phyloP scores from a whole-genome alignment of 177 flowering plant species.

The Tripterygium wilfordii region DNA sequence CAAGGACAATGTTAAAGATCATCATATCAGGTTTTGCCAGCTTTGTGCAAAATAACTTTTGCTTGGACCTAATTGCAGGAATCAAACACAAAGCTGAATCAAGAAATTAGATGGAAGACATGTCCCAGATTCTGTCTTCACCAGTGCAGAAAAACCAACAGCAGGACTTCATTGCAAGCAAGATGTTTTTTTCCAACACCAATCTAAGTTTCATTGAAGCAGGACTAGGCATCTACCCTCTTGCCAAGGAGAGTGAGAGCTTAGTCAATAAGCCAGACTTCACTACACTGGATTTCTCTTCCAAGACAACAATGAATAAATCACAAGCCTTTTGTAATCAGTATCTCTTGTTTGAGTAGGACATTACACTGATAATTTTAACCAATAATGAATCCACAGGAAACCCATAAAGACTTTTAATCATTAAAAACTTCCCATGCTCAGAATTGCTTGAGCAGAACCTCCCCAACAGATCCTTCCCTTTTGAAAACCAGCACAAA shows the following conservation, averaged over 20 bases:
- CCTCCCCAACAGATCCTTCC: slow-evolving; percentile 25
- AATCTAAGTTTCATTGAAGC: slow-evolving; percentile 56
- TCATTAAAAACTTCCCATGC: slow-evolving; percentile 63
- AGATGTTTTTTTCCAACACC: slow-evolving; percentile 35
- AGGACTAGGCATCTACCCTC: slow-evolving; percentile 63
- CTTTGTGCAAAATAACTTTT: slow-evolving; percentile 17
- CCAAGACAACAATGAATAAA: slow-evolving; percentile 32
- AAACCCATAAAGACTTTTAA: slow-evolving; percentile 51
- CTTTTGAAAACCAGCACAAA: slow-evolving; percentile 9
- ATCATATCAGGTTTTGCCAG: slow-evolving; percentile 45
- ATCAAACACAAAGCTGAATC: slow-evolving; percentile 54
- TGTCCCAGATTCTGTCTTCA: slow-evolving; percentile 61
- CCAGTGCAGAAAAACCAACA: slow-evolving; percentile 60
- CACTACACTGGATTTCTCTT: slow-evolving; percentile 41
- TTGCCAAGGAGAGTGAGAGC: slow-evolving; percentile 57
- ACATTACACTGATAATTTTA: slow-evolving; percentile 41
- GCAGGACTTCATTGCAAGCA: slow-evolving; percentile 36
- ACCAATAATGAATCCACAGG: slow-evolving; percentile 37
- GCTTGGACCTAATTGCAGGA: slow-evolving; percentile 8
- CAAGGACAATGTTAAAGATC: slow-evolving; percentile 74
- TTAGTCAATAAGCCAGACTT: slow-evolving; percentile 31
- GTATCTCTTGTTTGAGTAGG: slow-evolving; percentile 44
- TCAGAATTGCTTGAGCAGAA: slow-evolving; percentile 37
- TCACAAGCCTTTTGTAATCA: slow-evolving; percentile 54
- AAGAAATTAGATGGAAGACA: slow-evolving; percentile 62